Conservation (phyloP, 352 stramenopile species). For the Chrysophaeum taylorii region DNA sequence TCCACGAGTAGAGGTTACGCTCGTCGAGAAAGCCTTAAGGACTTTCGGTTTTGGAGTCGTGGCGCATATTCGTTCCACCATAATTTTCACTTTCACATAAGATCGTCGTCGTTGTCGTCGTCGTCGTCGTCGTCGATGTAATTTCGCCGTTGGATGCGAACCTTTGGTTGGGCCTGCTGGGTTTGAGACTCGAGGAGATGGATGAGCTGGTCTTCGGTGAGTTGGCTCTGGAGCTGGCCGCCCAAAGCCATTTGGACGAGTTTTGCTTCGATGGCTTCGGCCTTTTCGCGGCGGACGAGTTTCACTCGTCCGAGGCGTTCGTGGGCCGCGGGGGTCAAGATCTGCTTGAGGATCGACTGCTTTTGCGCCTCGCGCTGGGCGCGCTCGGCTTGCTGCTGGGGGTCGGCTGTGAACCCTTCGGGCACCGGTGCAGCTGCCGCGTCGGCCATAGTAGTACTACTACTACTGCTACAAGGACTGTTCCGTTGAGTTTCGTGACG, state of each 20-base stretch:
- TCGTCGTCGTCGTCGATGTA: neutral
- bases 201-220: conserved; percentile 1
- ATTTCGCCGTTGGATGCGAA: neutral
- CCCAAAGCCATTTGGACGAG: conserved; percentile 13
- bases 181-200: neutral
- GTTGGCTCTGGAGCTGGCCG: neutral
- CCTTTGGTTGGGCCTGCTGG: neutral
- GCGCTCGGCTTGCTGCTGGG: neutral
- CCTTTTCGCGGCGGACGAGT: neutral
- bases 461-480: no score
- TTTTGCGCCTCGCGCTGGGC: neutral
- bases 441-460: no score
- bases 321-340: neutral
- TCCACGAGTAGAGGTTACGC: no score
- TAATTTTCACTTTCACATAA: neutral
- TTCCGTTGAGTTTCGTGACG: no score
- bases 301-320: neutral
- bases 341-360: conserved; percentile 8
- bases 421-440: no score
- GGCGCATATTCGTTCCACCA: no score
- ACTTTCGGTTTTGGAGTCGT: no score
- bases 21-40: no score
- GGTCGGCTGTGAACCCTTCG: neutral
- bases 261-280: neutral
- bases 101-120: conserved; percentile 15